These are phyloP conservation scores for Mychonastes homosphaera DNA, from an alignment of 139 green algal genomes.

Conservation along the genomic window DNA sequence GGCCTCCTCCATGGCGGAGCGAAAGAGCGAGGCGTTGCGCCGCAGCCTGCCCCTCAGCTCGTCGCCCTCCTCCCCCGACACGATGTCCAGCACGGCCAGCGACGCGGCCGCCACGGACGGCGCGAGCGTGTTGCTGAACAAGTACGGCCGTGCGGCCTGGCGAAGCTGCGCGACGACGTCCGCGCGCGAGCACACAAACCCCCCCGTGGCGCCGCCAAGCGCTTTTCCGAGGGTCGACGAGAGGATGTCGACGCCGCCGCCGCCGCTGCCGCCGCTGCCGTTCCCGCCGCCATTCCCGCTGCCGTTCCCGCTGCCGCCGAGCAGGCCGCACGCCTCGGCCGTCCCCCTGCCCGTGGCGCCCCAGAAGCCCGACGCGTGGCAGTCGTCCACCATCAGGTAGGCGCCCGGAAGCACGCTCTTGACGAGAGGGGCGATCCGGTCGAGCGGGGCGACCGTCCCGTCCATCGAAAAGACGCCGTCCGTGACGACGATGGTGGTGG, in stretches of 20 bases:
- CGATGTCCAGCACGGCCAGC: conserved; percentile 37
- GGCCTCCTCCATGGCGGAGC: conserved; percentile 26
- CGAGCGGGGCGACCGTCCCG: conserved; percentile 39
- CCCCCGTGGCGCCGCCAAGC: conserved; percentile 44
- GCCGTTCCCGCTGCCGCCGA: conserved; percentile 11
- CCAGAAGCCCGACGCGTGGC: conserved; percentile 56
- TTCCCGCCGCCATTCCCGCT: background rate
- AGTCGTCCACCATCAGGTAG: conserved; percentile 35
- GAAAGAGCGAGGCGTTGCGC: conserved; percentile 46
- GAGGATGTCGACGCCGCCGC: conserved; percentile 48
- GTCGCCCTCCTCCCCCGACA: conserved; percentile 23
- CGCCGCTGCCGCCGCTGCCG: background rate
- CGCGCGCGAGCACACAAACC: background rate
- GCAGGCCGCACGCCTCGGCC: conserved; percentile 41
- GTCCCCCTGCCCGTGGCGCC: conserved; percentile 47
- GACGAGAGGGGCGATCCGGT: too few species aligned
- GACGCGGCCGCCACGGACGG: conserved; percentile 38
- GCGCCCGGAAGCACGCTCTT: too few species aligned
- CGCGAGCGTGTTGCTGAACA: conserved; percentile 60
- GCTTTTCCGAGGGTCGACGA: conserved; percentile 65
- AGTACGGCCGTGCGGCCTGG: conserved; percentile 50
- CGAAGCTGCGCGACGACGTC: conserved; percentile 46
- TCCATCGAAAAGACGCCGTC: conserved; percentile 62
- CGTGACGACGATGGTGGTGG: conserved; percentile 4
- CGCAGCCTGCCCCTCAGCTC: conserved; percentile 31